Evolutionary conservation across 1,284 basidiomycete species (phyloP), one percentile per base, ranked within the genome.

Genomic region (Cryptococcus wingfieldii): DNA sequence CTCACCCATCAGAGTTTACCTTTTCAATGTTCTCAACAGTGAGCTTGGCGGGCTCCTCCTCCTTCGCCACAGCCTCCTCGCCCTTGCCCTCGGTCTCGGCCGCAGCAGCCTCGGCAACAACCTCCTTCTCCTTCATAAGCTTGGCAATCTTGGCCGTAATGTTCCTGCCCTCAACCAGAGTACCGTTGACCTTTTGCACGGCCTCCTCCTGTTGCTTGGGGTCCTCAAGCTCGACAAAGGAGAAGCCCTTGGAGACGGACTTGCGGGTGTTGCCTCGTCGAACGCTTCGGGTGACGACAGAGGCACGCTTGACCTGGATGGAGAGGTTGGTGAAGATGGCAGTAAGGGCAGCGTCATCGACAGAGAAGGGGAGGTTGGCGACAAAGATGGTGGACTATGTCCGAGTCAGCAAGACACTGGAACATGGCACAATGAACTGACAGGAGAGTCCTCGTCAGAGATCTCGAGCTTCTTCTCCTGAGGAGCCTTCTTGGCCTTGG

Each of bases 311-410:
- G 63, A 93, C 88, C 45, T 79, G 80, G 78, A 94, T 86, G 61
- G 83, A 87, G 38, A 85, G 88, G 56, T 90, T 86, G 55, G 84
- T 87, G 81, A 96, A 95, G 66, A 94, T 81, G 48, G 83, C 79
- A 43, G 82, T 74, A 60, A 95, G 84, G 52, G 80, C 84, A 38
- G 82, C 86, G 68, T 96, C 91, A 58, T 90, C 89, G 61, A 95
- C 83, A 71, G 80, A 86, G 83, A 94, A 96, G 39, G 90, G 88
- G 55, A 96, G 88, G 81, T 96, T 96, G 77, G 91, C 91, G 61
- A 96, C 92, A 68, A 96, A 96, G 62, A 96, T 80, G 76, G 90
- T 86, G 61, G 82, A 88, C 83, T 89, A 86, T 70, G 86, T 39
- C 39, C 14, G 37, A 8, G 42, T 51, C 43, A 39, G 50, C 25